Percentiles rank a stretch among this genome's conserved stretches.
phyloP scores from a whole-genome alignment of 495 filamentous ascomycete species.

The Lasiosphaeria miniovina region DNA sequence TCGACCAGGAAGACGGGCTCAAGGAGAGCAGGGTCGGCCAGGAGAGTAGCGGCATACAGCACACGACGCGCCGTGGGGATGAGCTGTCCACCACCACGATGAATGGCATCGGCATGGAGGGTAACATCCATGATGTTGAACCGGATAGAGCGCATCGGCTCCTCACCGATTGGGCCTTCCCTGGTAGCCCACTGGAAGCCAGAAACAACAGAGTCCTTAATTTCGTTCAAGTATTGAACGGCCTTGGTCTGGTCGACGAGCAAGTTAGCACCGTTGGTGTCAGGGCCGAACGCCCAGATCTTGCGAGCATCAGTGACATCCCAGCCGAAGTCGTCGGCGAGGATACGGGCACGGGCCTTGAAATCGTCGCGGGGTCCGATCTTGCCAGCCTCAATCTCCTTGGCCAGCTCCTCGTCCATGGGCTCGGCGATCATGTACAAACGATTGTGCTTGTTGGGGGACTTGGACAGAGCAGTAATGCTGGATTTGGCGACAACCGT shows the following conservation, averaged over 20 bases:
- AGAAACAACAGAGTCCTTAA: constrained; percentile 99
- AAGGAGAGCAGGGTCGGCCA: constrained; percentile 84
- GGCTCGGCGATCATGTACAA: constrained; percentile 91
- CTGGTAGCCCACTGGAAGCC: constrained; percentile 99
- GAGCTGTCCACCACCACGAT: constrained; percentile 98
- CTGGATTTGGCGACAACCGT: constrained; percentile 76
- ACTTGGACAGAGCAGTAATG: constrained; percentile 98
- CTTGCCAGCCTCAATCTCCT: constrained; percentile 87
- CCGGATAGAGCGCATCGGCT: constrained; percentile 94
- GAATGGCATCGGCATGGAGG: constrained; percentile 98
- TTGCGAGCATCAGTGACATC: constrained; percentile 99
- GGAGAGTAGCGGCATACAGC: constrained; percentile 85
- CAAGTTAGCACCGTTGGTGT: constrained; percentile 96
- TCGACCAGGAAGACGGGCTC: constrained; percentile 99
- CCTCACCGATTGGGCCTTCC: constrained; percentile 95
- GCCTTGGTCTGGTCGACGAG: constrained; percentile 99
- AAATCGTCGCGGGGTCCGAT: constrained; percentile 96
- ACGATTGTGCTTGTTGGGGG: constrained; percentile 99
- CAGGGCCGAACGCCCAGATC: constrained; percentile 99
- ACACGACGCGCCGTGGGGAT: constrained; percentile 98
- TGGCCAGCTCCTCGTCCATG: constrained; percentile 83
- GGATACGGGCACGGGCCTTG: constrained; percentile 94
- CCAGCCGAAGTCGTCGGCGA: constrained; percentile 97
- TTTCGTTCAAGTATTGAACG: constrained; percentile 99
- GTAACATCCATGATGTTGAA: constrained; percentile 99